Conservation (phyloP, 2,329 filamentous ascomycete genomes). For the Chrysoporthe puriensis region DNA sequence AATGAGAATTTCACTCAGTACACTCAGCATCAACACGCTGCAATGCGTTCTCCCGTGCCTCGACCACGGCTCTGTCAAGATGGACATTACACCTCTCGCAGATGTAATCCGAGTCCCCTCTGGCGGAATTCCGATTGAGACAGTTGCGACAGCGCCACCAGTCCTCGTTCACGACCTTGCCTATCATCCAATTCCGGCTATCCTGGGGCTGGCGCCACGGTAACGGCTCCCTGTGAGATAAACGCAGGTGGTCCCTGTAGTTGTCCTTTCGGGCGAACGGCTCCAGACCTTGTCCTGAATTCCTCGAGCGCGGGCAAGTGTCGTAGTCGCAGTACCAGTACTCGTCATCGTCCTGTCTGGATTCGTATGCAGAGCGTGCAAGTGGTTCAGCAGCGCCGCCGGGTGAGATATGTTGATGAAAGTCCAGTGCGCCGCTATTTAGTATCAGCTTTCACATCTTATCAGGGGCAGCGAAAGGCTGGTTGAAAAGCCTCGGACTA, state of each 20-base stretch:
- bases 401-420: neutral
- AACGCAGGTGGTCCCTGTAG: neutral
- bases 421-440: no score
- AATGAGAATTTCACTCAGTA: neutral
- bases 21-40: no score
- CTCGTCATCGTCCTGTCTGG: no score
- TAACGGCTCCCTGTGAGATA: neutral
- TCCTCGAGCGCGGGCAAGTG: neutral
- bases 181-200: neutral
- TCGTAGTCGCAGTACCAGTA: neutral
- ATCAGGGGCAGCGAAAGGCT: no score
- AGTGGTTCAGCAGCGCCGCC: neutral
- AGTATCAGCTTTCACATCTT: no score
- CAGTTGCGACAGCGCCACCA: neutral
- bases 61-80: neutral
- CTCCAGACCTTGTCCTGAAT: neutral
- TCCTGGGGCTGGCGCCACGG: neutral
- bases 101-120: neutral
- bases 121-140: neutral
- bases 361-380: neutral
- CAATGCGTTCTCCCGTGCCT: neutral
- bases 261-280: neutral
- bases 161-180: neutral
- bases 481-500: no score
- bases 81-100: neutral